Evolutionary conservation across 2,329 filamentous ascomycete genomes (phyloP).

Genomic region (Pseudocercospora crystallina): DNA sequence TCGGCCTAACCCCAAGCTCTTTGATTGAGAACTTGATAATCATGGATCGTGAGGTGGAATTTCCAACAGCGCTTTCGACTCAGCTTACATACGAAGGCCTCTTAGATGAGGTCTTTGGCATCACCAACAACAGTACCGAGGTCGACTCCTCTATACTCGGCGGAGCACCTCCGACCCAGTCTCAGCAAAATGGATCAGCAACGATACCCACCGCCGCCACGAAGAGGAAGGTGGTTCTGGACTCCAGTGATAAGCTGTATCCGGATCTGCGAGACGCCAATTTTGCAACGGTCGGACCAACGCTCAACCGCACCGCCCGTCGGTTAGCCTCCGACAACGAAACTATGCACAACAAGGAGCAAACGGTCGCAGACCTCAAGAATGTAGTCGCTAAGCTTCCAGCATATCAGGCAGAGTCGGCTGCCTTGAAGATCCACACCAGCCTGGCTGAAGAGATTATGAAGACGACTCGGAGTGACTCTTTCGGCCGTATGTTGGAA

Average conservation of each 20-base stretch:
- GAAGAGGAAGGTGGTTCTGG: conserved; percentile 85
- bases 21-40: conserved; percentile 89
- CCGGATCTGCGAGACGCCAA: conserved; percentile 86
- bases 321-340: conserved; percentile 86
- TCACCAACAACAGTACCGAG: conserved; percentile 89
- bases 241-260: conserved; percentile 86
- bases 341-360: conserved; percentile 73
- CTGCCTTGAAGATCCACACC: conserved; percentile 88
- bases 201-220: conserved; percentile 55
- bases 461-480: conserved; percentile 84
- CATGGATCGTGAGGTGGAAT: conserved; percentile 92
- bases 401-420: conserved; percentile 87
- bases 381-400: conserved; percentile 95
- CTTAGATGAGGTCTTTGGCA: conserved; percentile 89
- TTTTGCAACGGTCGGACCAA: conserved; percentile 86
- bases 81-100: conserved; percentile 96
- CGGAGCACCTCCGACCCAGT: conserved; percentile 59
- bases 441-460: conserved; percentile 93
- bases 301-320: conserved; percentile 87
- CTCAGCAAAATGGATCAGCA: conserved; percentile 38
- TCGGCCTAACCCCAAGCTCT: conserved; percentile 79
- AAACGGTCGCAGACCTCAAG: conserved; percentile 85
- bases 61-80: conserved; percentile 85
- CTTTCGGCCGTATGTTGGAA: conserved; percentile 84
- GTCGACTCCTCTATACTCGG: conserved; percentile 89